A percentile compares a stretch with the other conserved stretches of the same genome.
Conservation (phyloP, 108 stramenopile species). For the Skeletonema costatum region DNA sequence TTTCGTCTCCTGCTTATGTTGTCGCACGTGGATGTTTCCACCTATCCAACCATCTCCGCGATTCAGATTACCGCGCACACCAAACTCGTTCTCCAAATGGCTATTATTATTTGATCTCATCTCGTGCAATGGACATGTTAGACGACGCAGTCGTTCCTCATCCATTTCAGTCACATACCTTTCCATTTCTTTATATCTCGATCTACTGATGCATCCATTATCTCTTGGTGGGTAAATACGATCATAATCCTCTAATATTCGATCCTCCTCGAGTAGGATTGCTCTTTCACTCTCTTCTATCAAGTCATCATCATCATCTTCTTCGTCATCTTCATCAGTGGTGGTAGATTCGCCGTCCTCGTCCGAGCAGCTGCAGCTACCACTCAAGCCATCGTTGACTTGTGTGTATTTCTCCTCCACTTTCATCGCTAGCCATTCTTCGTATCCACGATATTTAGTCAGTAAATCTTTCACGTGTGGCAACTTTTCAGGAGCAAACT, state of each 20-base stretch:
- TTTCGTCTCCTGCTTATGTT: constrained; percentile 22
- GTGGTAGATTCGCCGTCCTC: neutral
- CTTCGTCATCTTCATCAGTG: constrained; percentile 3
- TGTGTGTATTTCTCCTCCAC: constrained; percentile 54
- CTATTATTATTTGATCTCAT: constrained; percentile 8
- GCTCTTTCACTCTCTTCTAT: constrained; percentile 1
- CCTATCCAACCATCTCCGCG: constrained; percentile 46
- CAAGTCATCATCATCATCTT: constrained; percentile 8
- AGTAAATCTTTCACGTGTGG: constrained; percentile 47
- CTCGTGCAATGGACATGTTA: constrained; percentile 40
- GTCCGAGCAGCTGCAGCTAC: constrained; percentile 7
- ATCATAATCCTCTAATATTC: constrained; percentile 46
- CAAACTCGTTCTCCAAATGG: constrained; percentile 16
- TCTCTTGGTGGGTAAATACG: constrained; percentile 51
- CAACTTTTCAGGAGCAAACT: constrained; percentile 62
- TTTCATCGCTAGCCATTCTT: constrained; percentile 58
- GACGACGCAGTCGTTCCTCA: constrained; percentile 37
- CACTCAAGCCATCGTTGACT: constrained; percentile 7
- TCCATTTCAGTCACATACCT: constrained; percentile 29
- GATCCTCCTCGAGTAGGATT: constrained; percentile 35
- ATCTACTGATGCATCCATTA: constrained; percentile 17
- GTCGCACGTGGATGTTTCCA: constrained; percentile 34
- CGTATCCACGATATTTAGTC: constrained; percentile 59
- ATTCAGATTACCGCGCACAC: constrained; percentile 2
- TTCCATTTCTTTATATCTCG: constrained; percentile 54